Evolutionary conservation across 2,329 filamentous ascomycete species (phyloP).

Genomic region (Colletotrichum siamense): DNA sequence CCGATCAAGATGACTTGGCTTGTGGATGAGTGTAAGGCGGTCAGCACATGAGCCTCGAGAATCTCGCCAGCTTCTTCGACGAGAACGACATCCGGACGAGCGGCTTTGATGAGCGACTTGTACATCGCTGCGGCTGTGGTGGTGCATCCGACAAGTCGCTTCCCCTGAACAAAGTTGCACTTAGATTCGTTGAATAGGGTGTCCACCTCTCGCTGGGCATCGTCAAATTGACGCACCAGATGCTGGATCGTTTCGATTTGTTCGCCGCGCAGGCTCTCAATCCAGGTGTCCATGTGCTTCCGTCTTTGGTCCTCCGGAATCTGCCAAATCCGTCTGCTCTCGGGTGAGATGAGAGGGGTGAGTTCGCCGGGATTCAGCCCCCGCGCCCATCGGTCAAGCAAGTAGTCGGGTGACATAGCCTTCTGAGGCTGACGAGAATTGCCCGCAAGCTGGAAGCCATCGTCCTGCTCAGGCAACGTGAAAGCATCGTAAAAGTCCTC

Average conservation of each 20-base stretch:
- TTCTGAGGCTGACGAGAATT: slow-evolving; percentile 42
- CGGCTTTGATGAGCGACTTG: slow-evolving; percentile 55
- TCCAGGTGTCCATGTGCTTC: no score
- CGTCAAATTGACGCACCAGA: no score
- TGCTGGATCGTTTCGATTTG: no score
- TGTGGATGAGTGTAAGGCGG: slow-evolving; percentile 58
- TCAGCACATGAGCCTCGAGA: slow-evolving; percentile 69
- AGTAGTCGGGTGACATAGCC: slow-evolving; percentile 46
- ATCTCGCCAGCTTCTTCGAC: slow-evolving; percentile 80
- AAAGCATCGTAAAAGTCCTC: slow-evolving; percentile 63
- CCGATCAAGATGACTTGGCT: slow-evolving; percentile 75
- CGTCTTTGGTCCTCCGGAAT: no score
- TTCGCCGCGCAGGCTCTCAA: no score
- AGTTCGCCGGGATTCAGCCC: slow-evolving; percentile 53
- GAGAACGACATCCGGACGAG: slow-evolving; percentile 64
- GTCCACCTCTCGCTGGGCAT: no score
- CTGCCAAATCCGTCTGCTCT: slow-evolving; percentile 49
- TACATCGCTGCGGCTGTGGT: slow-evolving; percentile 74
- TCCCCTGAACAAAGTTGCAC: slow-evolving; percentile 50
- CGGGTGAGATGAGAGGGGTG: slow-evolving; percentile 27
- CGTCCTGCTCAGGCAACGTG: slow-evolving; percentile 45
- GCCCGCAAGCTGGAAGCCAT: slow-evolving; percentile 53
- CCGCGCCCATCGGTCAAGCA: slow-evolving; percentile 58
- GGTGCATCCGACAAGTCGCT: slow-evolving; percentile 71
- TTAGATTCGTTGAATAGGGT: slow-evolving; percentile 38